These are phyloP conservation scores for Asterophora parasitica DNA, from an alignment of 768 basidiomycete genomes.

Conservation along the genomic window DNA sequence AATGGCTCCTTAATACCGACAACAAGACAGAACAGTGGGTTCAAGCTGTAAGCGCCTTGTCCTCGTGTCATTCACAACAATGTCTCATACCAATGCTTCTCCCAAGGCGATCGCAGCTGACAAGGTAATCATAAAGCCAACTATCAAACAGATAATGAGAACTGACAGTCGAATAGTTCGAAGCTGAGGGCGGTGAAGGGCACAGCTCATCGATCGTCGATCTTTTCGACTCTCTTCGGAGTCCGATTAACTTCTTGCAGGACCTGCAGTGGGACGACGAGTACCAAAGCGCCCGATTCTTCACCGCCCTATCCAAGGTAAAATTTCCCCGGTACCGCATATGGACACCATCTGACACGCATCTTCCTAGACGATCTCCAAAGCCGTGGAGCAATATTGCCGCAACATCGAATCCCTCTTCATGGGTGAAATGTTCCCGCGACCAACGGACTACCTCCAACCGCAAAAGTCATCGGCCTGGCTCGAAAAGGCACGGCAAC, in stretches of 20 bases:
- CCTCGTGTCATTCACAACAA: not conserved
- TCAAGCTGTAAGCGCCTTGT: conserved; percentile 60
- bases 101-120: conserved; percentile 66
- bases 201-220: conserved; percentile 98
- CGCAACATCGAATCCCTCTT: conserved; percentile 83
- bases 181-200: conserved; percentile 72
- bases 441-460: conserved; percentile 70
- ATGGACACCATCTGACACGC: too few relatives aligned
- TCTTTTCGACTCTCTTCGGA: conserved; percentile 89
- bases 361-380: conserved; percentile 70
- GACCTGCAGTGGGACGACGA: conserved; percentile 91
- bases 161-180: conserved; percentile 42
- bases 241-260: conserved; percentile 83
- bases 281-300: conserved; percentile 85
- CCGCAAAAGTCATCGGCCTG: conserved; percentile 86
- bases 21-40: conserved; percentile 94
- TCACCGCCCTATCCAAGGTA: conserved; percentile 86
- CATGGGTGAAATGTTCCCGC: conserved; percentile 92
- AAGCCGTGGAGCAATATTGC: conserved; percentile 90
- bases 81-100: conserved; percentile 5
- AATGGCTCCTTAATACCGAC: conserved; percentile 88
- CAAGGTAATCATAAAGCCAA: conserved; percentile 31
- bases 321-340: not conserved
- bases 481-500: conserved; percentile 80
- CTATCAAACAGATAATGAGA: conserved; percentile 1